A percentile compares a stretch with the other conserved stretches of the same genome.
Conservation (phyloP, 1,139 yeast species). For the Geotrichum bryndzae region DNA sequence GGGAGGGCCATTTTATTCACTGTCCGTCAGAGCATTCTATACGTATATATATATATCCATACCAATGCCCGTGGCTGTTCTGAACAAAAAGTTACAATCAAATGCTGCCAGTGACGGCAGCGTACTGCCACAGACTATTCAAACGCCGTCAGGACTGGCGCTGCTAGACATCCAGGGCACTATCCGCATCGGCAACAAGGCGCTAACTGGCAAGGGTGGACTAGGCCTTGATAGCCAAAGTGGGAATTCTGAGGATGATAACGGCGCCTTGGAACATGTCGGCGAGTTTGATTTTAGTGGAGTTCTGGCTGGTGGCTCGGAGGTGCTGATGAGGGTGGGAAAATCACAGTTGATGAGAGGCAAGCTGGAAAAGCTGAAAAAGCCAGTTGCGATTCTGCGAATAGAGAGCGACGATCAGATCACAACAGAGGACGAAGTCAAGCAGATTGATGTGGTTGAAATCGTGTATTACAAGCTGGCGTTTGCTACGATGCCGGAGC, state of each 20-base stretch:
- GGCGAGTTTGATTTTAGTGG: constrained; percentile 28
- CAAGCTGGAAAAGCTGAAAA: constrained; percentile 30
- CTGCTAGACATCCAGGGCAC: constrained; percentile 35
- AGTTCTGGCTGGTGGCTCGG: constrained; percentile 21
- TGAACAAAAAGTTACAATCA: background rate
- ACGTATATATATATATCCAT: background rate
- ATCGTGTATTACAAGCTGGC: constrained; percentile 32
- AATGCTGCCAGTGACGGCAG: background rate
- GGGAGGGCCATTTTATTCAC: background rate
- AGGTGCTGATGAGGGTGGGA: constrained; percentile 32
- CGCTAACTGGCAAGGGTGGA: constrained; percentile 20
- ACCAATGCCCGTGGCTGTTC: constrained; percentile 6
- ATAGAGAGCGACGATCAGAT: constrained; percentile 18
- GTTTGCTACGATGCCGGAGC: constrained; percentile 35
- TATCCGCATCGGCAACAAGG: constrained; percentile 27
- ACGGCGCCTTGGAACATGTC: constrained; percentile 16
- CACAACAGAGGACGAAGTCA: constrained; percentile 12
- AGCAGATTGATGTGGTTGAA: constrained; percentile 28
- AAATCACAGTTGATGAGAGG: constrained; percentile 35
- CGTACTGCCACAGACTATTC: constrained; percentile 25
- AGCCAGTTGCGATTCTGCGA: constrained; percentile 34
- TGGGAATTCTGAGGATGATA: background rate
- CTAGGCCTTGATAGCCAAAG: constrained; percentile 8
- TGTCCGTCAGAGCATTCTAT: background rate
- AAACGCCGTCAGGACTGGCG: constrained; percentile 33